These are phyloP conservation scores for Closterium sp. DNA, from an alignment of 139 green algal genomes.

Conservation along the genomic window DNA sequence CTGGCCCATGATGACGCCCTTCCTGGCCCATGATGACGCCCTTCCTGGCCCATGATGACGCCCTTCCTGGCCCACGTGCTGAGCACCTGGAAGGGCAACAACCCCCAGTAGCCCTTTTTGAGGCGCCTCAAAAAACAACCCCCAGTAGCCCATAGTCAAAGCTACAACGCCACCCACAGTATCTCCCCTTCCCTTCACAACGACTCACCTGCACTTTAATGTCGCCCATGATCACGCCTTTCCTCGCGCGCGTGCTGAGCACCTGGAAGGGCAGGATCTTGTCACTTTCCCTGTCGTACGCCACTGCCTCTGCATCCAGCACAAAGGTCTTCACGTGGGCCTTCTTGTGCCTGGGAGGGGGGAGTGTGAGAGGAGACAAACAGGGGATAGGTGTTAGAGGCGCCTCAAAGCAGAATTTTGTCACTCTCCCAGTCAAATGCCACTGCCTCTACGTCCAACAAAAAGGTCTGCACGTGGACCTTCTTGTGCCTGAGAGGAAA, in stretches of 20 bases:
- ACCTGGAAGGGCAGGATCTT: conserved; percentile 96
- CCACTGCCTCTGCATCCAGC: conserved; percentile 90
- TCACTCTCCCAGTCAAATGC: conserved; percentile 56
- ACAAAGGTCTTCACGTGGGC: conserved; percentile 69
- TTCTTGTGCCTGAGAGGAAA: conserved; percentile 16
- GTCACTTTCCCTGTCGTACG: conserved; percentile 71
- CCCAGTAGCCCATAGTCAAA: no score
- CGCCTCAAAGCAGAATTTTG: not conserved
- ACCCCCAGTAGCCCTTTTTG: no score
- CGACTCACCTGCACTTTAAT: conserved; percentile 76
- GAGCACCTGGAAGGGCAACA: no score
- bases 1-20: no score
- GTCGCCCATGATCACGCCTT: conserved; percentile 82
- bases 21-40: no score
- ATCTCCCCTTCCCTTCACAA: no score
- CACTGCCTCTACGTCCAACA: conserved; percentile 92
- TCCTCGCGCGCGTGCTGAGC: conserved; percentile 75
- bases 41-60: no score
- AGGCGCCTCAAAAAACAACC: no score
- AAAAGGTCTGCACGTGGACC: conserved; percentile 64
- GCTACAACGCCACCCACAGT: no score
- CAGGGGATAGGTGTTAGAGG: not conserved
- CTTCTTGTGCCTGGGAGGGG: conserved; percentile 16
- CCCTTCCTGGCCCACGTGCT: no score
- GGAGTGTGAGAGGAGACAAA: not conserved